Conservation (phyloP, 2,329 filamentous ascomycete genomes). For the Xylariaceae sp. region DNA sequence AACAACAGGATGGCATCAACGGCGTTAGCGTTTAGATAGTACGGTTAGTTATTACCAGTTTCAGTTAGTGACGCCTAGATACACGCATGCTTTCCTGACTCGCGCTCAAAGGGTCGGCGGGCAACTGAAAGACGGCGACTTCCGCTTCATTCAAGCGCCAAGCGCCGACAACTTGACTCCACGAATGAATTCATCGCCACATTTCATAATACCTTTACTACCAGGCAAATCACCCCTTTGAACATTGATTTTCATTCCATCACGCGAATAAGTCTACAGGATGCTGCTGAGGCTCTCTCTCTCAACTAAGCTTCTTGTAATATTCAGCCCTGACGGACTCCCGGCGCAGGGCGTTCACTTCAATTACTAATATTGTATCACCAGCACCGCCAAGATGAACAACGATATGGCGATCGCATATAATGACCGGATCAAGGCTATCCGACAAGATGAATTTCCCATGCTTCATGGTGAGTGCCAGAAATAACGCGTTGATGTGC, state of each 20-base stretch:
- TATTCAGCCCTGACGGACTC: constrained; percentile 1
- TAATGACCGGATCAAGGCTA: constrained; percentile 54
- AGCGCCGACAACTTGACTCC: not conserved
- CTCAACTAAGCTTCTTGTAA: constrained; percentile 4
- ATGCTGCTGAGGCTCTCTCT: constrained; percentile 12
- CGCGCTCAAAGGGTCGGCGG: no score
- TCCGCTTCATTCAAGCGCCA: not conserved
- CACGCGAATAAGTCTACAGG: constrained; percentile 4
- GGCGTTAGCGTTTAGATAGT: no score
- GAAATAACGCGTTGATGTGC: not conserved
- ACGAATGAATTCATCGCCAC: constrained; percentile 15
- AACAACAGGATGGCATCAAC: no score
- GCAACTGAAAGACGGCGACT: not conserved
- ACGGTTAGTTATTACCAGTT: no score
- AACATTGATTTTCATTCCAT: not conserved
- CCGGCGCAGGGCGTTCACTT: constrained; percentile 11
- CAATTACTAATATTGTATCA: constrained; percentile 16
- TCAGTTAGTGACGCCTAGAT: no score
- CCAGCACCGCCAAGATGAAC: constrained; percentile 30
- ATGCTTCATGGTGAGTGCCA: constrained; percentile 55
- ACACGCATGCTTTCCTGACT: no score
- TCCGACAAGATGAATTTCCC: constrained; percentile 61
- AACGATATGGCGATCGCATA: constrained; percentile 40
- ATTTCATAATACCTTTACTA: not conserved
- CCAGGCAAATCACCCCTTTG: not conserved